phyloP scores from a whole-genome alignment of 2,329 filamentous ascomycete species.

The Aspergillus sp. region DNA sequence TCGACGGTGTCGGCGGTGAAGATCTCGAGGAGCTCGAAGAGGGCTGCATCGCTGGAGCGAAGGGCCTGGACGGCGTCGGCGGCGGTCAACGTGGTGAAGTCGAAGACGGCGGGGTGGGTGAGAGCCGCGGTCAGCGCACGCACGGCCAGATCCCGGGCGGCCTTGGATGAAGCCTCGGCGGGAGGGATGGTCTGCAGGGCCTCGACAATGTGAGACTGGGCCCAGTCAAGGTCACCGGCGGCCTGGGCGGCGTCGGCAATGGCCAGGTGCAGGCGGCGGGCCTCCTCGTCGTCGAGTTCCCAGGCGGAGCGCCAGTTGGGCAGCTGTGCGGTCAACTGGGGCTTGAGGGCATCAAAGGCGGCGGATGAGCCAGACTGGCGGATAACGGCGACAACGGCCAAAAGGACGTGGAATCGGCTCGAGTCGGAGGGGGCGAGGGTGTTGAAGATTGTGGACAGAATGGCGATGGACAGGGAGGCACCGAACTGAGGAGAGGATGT shows the following conservation, averaged over 20 bases:
- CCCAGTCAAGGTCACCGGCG: conserved; percentile 75
- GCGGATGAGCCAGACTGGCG: conserved; percentile 69
- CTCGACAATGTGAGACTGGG: conserved; percentile 72
- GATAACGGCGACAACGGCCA: conserved; percentile 84
- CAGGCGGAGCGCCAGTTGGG: conserved; percentile 81
- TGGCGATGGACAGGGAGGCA: conserved; percentile 81
- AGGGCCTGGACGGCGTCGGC: conserved; percentile 84
- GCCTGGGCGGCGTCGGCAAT: conserved; percentile 81
- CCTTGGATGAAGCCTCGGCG: conserved; percentile 57
- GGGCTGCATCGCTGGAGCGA: conserved; percentile 78
- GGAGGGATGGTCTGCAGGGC: conserved; percentile 77
- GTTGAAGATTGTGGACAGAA: conserved; percentile 96
- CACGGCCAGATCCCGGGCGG: conserved; percentile 63
- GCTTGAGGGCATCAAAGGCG: conserved; percentile 81
- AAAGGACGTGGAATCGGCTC: conserved; percentile 85
- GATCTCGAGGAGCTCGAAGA: conserved; percentile 92
- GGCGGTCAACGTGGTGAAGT: conserved; percentile 72
- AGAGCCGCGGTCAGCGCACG: conserved; percentile 71
- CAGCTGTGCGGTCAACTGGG: conserved; percentile 77
- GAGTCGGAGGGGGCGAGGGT: conserved; percentile 76
- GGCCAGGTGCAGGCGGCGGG: conserved; percentile 81
- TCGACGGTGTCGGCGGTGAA: conserved; percentile 94
- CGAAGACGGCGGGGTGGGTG: conserved; percentile 67
- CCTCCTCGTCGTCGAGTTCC: conserved; percentile 80
- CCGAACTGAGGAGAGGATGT: conserved; percentile 84